Conservation (phyloP, 2,329 filamentous ascomycete genomes). For the Sarocladium strictum region DNA sequence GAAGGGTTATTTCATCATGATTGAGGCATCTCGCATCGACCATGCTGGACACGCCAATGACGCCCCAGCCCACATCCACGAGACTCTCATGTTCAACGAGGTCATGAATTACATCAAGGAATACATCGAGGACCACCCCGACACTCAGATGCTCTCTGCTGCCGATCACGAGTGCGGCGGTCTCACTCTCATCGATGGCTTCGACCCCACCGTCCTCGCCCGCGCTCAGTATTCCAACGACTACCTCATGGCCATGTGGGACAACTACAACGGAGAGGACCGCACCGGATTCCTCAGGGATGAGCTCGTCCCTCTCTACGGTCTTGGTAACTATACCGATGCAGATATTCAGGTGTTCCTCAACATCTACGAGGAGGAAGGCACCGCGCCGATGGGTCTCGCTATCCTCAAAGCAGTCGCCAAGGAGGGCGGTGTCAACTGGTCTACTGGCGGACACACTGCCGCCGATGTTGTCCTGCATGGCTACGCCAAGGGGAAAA, state of each 20-base stretch:
- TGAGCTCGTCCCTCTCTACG: conserved; percentile 15
- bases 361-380: conserved; percentile 10
- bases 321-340: conserved; percentile 14
- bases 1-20: conserved; percentile 20
- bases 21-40: conserved; percentile 20
- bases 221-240: conserved; percentile 15
- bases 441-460: conserved; percentile 17
- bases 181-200: conserved; percentile 17
- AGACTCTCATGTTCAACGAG: conserved; percentile 20
- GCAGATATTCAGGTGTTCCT: conserved; percentile 11
- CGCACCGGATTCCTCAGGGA: conserved; percentile 11
- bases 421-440: conserved; percentile 14
- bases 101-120: conserved; percentile 18
- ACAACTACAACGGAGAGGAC: conserved; percentile 15
- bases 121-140: conserved; percentile 15
- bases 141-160: conserved; percentile 20
- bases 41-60: conserved; percentile 20
- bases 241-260: conserved; percentile 12
- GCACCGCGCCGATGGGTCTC: conserved; percentile 11
- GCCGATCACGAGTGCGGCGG: conserved; percentile 20
- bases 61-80: conserved; percentile 17
- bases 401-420: conserved; percentile 13
- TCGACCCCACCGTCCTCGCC: conserved; percentile 15
- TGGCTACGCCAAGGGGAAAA: conserved; percentile 14
- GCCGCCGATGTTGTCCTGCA: conserved; percentile 18